Percentiles rank a stretch among this genome's conserved stretches.
Evolutionary conservation across 139 green algal genomes (phyloP).

Genomic region (Closterium sp.): DNA sequence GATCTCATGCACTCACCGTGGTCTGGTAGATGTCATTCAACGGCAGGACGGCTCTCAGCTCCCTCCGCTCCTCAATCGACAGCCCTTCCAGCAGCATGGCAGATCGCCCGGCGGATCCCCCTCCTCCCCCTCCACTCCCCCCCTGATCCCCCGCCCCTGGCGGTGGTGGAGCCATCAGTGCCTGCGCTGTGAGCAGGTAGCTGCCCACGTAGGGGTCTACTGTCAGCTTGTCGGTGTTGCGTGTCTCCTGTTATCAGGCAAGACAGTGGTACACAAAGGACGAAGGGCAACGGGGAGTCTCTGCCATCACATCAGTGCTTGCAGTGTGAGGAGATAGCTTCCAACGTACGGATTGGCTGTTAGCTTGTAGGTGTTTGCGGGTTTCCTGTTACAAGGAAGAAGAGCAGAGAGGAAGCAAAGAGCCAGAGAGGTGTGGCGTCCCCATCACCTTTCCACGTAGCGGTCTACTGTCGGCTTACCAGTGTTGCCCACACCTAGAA

Average conservation of each 20-base stretch:
- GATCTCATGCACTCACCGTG: no score
- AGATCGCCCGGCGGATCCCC: not conserved
- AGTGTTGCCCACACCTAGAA: no score
- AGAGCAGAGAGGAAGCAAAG: no score
- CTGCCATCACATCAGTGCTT: not conserved
- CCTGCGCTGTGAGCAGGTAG: not conserved
- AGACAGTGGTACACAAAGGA: not conserved
- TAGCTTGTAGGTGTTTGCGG: no score
- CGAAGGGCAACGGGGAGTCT: not conserved
- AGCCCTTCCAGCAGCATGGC: constrained; percentile 7
- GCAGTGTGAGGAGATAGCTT: not conserved
- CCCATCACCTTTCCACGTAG: no score
- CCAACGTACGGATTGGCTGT: not conserved
- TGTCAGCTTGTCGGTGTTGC: not conserved
- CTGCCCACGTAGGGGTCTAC: not conserved
- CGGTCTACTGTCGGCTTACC: no score
- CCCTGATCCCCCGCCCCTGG: not conserved
- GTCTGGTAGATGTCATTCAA: not conserved
- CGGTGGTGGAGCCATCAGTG: not conserved
- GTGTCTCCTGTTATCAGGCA: not conserved
- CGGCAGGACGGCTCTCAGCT: not conserved
- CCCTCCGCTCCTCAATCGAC: not conserved
- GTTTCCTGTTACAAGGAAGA: no score
- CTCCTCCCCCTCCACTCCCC: not conserved
- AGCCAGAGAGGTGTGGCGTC: no score